Base-by-base conservation (phyloP, 805 yeast species). In the Hanseniaspora jakobsenii region DNA sequence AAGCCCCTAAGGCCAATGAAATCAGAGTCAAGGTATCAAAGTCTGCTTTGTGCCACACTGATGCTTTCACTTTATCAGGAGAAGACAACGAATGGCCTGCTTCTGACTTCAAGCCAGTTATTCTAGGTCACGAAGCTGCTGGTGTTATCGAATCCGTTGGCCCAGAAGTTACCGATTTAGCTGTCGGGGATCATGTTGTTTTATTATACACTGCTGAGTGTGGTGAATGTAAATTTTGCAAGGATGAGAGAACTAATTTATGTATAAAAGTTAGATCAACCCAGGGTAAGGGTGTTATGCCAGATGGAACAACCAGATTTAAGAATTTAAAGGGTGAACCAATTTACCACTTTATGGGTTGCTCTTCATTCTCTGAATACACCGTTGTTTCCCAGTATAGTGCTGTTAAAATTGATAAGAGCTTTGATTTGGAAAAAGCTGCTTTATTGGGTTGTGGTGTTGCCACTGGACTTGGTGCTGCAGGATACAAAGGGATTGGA, bases 41-140 rank as follows among this genome's bases (percentile, higher is more conserved):
- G 67, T 82, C 96, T 24, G 98, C 96, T 61, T 95, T 91, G 31
- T 91, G 99, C 65, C 98, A 91, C 69, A 91, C 99, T 28, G 99
- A 91, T 62, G 96, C 96, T 31, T 91, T 81, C 71, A 89, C 97
- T 9, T 71, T 91, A 53, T 79, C 94, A 38, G 99, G 98, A 49
- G 73, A 69, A 47, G 99, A 91, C 64, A 91, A 97, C 45, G 98
- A 91, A 67, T 41, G 45, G 45, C 45, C 45, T 34, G 45, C 45
- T 14, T 41, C 45, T 6, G 98, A 97, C 55, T 82, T 80, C 12
- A 86, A 86, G 74, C 97, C 97, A 14, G 80, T 78, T 16, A 67
- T 91, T 49, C 71, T 93, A 56, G 99, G 99, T 50, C 99, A 91
- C 66, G 99, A 91, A 66, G 95, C 96, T 66, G 95, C 96, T 31